Conservation (phyloP, 345 rosid genomes). For the Durio zibethinus region DNA sequence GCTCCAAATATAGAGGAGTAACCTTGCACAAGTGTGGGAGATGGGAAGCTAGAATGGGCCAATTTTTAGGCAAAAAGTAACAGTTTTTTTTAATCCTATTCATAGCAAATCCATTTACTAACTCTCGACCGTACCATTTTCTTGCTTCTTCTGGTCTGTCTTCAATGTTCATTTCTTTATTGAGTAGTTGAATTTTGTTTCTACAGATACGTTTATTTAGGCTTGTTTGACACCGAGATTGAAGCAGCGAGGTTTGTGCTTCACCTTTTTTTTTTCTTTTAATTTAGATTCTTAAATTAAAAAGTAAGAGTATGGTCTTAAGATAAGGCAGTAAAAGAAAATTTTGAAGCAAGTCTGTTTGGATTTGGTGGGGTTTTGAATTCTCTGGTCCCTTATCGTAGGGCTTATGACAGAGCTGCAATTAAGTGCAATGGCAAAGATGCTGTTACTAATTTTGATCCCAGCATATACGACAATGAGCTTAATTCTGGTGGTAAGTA, state of each 20-base stretch:
- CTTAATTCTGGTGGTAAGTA: slow-evolving; percentile 44
- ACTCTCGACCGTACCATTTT: not conserved
- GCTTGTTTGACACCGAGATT: slow-evolving; percentile 86
- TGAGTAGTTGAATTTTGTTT: not conserved
- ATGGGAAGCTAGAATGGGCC: slow-evolving; percentile 99
- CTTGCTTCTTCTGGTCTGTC: not conserved
- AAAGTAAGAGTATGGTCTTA: not conserved
- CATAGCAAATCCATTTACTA: not conserved
- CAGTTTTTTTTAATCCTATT: not conserved
- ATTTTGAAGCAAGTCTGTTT: not conserved
- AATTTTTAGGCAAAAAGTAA: slow-evolving; percentile 90
- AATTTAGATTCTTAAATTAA: not conserved
- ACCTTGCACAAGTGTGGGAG: slow-evolving; percentile 98
- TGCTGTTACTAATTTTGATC: slow-evolving; percentile 92
- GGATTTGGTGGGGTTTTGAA: not conserved
- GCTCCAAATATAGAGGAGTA: slow-evolving; percentile 95
- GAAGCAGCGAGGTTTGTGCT: slow-evolving; percentile 79
- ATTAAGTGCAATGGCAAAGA: slow-evolving; percentile 93
- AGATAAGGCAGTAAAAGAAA: not conserved
- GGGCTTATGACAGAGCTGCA: slow-evolving; percentile 91
- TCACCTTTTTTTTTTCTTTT: not conserved
- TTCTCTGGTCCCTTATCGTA: slow-evolving; percentile 12
- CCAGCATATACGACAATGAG: slow-evolving; percentile 67
- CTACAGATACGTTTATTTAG: slow-evolving; percentile 82
- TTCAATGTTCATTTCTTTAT: not conserved